A percentile compares a stretch with the other conserved stretches of the same genome.
These are phyloP conservation scores for Luffa acutangula DNA, from an alignment of 306 rosid genomes.

Conservation along the genomic window DNA sequence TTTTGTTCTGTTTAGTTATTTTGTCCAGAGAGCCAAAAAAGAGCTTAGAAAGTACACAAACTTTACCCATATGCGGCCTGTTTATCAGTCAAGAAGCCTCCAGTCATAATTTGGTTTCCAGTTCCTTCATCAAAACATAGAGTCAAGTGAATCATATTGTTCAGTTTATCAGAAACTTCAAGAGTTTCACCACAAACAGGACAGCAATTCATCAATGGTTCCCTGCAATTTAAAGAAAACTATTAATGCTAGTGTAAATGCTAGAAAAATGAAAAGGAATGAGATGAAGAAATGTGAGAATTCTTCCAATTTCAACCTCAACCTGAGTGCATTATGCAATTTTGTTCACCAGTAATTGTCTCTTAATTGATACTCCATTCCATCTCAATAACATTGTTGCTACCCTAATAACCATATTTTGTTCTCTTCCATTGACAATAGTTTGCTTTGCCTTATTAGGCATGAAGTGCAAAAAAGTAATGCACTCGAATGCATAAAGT, in stretches of 20 bases:
- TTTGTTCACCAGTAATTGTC: neutral
- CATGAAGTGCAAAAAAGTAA: neutral
- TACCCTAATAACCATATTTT: neutral
- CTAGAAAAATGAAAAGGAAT: neutral
- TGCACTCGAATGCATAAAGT: neutral
- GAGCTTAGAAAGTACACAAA: neutral
- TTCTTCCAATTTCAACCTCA: neutral
- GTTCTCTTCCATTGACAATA: neutral
- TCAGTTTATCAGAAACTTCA: slow-evolving; percentile 61
- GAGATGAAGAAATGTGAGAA: neutral
- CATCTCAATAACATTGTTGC: neutral
- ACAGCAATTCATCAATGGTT: slow-evolving; percentile 69
- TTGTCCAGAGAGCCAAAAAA: neutral
- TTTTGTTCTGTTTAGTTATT: neutral
- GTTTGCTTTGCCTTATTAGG: neutral
- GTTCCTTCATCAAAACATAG: slow-evolving; percentile 96
- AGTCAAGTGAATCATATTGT: slow-evolving; percentile 67
- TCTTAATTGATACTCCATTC: neutral
- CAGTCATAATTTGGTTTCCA: slow-evolving; percentile 94
- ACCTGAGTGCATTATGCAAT: neutral
- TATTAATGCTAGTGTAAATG: neutral
- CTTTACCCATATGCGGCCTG: slow-evolving; percentile 88
- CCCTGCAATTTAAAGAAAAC: slow-evolving; percentile 40
- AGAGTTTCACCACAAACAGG: slow-evolving; percentile 97
- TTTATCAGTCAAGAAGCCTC: slow-evolving; percentile 91